phyloP scores from a whole-genome alignment of 2,329 filamentous ascomycete species.

The Penicillium brasilianum region DNA sequence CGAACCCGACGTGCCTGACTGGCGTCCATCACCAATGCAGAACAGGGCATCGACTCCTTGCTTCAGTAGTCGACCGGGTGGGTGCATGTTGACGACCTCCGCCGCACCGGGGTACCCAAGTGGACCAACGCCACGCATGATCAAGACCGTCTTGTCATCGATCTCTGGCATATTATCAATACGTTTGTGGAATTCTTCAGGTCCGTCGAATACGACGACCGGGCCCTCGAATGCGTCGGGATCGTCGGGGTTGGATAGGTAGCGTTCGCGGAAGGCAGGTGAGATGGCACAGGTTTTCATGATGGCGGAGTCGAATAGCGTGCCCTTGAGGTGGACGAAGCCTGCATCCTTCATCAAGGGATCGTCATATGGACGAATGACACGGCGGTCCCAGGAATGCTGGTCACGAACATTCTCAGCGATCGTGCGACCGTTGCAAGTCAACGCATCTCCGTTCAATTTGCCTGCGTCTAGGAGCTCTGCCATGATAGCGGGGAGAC shows the following conservation, averaged over 20 bases:
- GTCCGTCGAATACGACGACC: constrained; percentile 58
- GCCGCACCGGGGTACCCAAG: constrained; percentile 58
- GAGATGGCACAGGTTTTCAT: constrained; percentile 61
- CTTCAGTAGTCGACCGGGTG: constrained; percentile 52
- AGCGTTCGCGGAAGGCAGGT: constrained; percentile 51
- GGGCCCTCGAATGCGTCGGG: constrained; percentile 56
- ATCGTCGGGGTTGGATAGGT: constrained; percentile 53
- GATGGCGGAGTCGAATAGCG: constrained; percentile 57
- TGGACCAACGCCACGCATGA: constrained; percentile 58
- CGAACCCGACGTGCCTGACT: constrained; percentile 61
- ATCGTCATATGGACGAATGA: constrained; percentile 52
- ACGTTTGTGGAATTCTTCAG: constrained; percentile 54
- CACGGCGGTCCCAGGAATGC: constrained; percentile 56
- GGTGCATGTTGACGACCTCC: constrained; percentile 60
- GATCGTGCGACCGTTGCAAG: constrained; percentile 41
- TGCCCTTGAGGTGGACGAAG: constrained; percentile 57
- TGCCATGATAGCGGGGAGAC: constrained; percentile 59
- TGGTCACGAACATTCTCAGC: constrained; percentile 33
- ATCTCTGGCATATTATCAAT: constrained; percentile 49
- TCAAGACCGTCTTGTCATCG: constrained; percentile 49
- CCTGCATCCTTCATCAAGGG: constrained; percentile 58
- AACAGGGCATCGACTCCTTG: constrained; percentile 55
- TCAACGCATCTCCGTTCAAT: constrained; percentile 42
- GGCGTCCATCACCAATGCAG: constrained; percentile 61
- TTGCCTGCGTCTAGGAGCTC: constrained; percentile 57